Conservation (phyloP, 2,329 filamentous ascomycete species). For the Graphiopsis chlorocephala region DNA sequence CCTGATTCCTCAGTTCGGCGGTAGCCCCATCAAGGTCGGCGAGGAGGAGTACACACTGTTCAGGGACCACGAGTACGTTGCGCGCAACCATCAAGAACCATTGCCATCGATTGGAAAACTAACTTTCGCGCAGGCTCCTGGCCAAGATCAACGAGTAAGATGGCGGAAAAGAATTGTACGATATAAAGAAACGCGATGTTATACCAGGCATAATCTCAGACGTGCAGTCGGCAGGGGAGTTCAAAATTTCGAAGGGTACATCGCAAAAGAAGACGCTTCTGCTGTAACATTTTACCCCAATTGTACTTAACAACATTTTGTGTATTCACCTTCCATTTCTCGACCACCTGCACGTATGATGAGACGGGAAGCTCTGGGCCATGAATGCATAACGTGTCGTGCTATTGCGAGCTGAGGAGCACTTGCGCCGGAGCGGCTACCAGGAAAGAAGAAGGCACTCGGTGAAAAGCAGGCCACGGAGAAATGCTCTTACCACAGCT, state of each 20-base stretch:
- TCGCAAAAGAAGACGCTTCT: constrained; percentile 8
- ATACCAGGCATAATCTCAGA: constrained; percentile 12
- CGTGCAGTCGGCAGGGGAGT: not conserved
- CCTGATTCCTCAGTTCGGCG: constrained; percentile 93
- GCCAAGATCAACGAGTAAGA: constrained; percentile 98
- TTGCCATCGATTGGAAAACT: constrained; percentile 15
- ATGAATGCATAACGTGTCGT: not conserved
- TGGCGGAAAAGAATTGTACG: constrained; percentile 13
- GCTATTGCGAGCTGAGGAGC: not conserved
- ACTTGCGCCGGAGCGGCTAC: not conserved
- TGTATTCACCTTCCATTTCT: not conserved
- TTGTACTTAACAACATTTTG: constrained; percentile 10
- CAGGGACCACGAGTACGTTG: constrained; percentile 92
- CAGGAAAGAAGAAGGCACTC: not conserved
- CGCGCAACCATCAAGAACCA: not conserved
- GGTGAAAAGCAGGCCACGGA: not conserved
- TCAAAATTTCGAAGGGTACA: constrained; percentile 1
- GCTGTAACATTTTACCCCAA: constrained; percentile 12
- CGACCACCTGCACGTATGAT: too few relatives aligned
- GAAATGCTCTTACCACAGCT: not conserved
- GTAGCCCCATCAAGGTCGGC: constrained; percentile 92
- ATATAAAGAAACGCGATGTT: constrained; percentile 7
- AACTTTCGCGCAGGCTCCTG: constrained; percentile 65
- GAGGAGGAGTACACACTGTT: constrained; percentile 96
- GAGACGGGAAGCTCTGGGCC: not conserved